Evolutionary conservation across 768 basidiomycete genomes (phyloP), one percentile per base, ranked within the genome.

Genomic region (Panaeolus cyanescens): DNA sequence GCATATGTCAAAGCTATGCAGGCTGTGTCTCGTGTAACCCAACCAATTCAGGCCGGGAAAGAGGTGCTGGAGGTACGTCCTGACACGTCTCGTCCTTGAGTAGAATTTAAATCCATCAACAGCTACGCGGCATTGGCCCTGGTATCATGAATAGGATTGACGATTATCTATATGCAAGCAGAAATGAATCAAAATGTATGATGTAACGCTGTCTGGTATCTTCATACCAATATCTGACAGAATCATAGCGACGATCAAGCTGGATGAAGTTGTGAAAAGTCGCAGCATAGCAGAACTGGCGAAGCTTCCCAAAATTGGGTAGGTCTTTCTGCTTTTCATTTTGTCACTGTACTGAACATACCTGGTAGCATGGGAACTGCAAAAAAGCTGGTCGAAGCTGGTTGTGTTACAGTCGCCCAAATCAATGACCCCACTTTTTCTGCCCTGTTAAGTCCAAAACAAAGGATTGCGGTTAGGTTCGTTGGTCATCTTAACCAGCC

Each of bases 301-400:
- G 59, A 68, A 67, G 4, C 61, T 87, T 37, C 75, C 76, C 9
- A 78, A 81, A 3, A 74, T 87, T 62, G 85, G 86, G 85, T 85
- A 55, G 73, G 60, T 36, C 17, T 6, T 15, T 54, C n/a, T 31
- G 33, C 58, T 37, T 15, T 30, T 45, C 12, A 25, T 17, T 34
- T 55, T 40, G 33, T 45, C 45, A 31, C 37, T 22, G 50, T 19
- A 61, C 45, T 40, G 33, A 36, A 59, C 30, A 31, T 39, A 32
- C n/a, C 17, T 55, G 42, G 69, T 56, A 80, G 75, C 20, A 65
- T 65, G 57, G 67, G 61, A 17, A 76, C 70, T 20, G 85, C 85
- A 8, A 70, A 74, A 33, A 67, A 75, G n/a, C 76, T 89, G 2
- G 77, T 82, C 37, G 75, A 77, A 5, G 81, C 79, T 5, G 88